Conservation (phyloP, 2,329 filamentous ascomycete species). For the Aspergillus fumigatiaffinis region DNA sequence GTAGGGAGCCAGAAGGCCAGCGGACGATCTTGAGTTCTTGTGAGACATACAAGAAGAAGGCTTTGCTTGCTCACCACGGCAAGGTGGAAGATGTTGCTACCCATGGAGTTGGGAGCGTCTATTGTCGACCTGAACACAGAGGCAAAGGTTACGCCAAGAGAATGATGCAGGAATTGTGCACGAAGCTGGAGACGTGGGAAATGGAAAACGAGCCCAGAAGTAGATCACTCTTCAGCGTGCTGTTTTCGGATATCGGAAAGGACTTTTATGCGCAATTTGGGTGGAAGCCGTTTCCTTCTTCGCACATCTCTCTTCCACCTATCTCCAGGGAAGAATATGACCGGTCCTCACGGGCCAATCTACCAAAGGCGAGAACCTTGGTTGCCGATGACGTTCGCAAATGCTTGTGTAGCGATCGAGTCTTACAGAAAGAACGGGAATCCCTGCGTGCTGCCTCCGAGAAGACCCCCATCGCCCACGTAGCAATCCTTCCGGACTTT, state of each 20-base stretch:
- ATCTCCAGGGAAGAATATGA: conserved; percentile 21
- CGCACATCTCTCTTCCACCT: conserved; percentile 64
- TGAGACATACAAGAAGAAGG: conserved; percentile 49
- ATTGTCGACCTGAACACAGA: conserved; percentile 62
- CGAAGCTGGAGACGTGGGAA: conserved; percentile 51
- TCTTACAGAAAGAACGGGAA: conserved; percentile 63
- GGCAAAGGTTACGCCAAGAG: conserved; percentile 72
- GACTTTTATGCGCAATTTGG: conserved; percentile 72
- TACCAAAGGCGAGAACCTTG: conserved; percentile 29
- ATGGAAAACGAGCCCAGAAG: conserved; percentile 38
- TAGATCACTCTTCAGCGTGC: conserved; percentile 63
- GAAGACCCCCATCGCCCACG: conserved; percentile 43
- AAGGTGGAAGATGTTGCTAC: conserved; percentile 54
- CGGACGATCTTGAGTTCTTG: conserved; percentile 55
- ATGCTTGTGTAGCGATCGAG: conserved; percentile 54
- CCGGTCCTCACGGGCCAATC: conserved; percentile 19
- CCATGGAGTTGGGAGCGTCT: conserved; percentile 79
- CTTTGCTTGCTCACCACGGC: conserved; percentile 46
- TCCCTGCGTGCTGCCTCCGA: conserved; percentile 51
- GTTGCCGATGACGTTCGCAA: conserved; percentile 30
- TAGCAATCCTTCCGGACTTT: conserved; percentile 66
- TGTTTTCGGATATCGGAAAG: conserved; percentile 86
- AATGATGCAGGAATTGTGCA: conserved; percentile 67
- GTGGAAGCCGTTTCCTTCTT: conserved; percentile 71
- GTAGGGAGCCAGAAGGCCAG: conserved; percentile 32